phyloP scores from a whole-genome alignment of 768 basidiomycete genomes.

The Tulasnella sp. region DNA sequence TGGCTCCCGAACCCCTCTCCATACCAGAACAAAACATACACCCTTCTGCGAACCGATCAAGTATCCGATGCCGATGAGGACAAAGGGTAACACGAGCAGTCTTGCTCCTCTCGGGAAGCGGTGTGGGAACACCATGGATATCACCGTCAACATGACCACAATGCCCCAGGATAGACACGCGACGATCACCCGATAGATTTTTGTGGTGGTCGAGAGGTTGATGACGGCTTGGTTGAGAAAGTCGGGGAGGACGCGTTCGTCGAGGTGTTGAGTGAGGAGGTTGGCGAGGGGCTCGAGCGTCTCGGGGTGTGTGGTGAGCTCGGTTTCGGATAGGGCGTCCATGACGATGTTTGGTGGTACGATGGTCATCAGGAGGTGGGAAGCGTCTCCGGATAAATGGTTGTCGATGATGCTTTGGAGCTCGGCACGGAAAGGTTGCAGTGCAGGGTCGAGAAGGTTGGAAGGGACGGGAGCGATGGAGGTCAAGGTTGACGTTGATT shows the following conservation, averaged over 20 bases:
- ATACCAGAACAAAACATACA: conserved; percentile 8
- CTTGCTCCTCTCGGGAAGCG: conserved; percentile 2
- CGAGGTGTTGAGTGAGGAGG: not conserved
- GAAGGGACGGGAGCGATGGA: not conserved
- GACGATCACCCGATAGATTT: not conserved
- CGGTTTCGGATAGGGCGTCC: conserved; percentile 12
- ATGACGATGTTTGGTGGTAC: conserved; percentile 2
- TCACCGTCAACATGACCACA: not conserved
- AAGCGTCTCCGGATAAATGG: not conserved
- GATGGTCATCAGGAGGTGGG: conserved; percentile 1
- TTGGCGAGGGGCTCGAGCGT: conserved; percentile 11
- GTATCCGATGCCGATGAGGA: conserved; percentile 11
- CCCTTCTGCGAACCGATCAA: conserved; percentile 8
- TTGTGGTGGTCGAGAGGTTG: conserved; percentile 9
- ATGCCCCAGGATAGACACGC: not conserved
- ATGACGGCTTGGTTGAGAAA: conserved; percentile 9
- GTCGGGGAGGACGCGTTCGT: not conserved
- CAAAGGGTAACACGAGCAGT: conserved; percentile 5
- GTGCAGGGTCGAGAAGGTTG: conserved; percentile 1
- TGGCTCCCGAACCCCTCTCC: conserved; percentile 10
- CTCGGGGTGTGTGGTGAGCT: conserved; percentile 12
- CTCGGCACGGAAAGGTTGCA: conserved; percentile 8
- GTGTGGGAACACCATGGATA: not conserved
- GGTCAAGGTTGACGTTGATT: not conserved
- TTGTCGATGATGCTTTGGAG: conserved; percentile 9